Evolutionary conservation across 305 asterid species (phyloP).

Genomic region (Striga hermonthica): DNA sequence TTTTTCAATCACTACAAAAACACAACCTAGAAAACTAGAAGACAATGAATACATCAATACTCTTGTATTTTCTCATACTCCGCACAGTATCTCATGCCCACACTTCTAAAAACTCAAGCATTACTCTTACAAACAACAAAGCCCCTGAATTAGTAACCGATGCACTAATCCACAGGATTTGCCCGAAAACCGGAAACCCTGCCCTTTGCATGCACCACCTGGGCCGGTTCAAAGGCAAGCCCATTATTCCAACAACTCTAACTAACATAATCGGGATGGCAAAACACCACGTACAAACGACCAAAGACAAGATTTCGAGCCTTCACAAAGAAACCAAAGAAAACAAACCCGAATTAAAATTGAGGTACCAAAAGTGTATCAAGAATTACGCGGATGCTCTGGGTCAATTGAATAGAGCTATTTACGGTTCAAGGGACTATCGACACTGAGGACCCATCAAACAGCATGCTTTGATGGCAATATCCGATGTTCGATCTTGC

Average conservation of each 20-base stretch:
- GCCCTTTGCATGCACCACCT: slow-evolving; percentile 1
- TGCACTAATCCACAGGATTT: slow-evolving; percentile 10
- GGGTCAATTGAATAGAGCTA: not conserved
- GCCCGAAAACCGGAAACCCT: slow-evolving; percentile 13
- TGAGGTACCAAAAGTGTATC: slow-evolving; percentile 3
- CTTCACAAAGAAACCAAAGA: not conserved
- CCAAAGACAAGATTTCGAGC: not conserved
- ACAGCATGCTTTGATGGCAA: not conserved
- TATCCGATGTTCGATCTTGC: not conserved
- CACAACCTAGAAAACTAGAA: too few species aligned
- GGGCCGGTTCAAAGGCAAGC: slow-evolving; percentile 17
- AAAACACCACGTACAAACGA: not conserved
- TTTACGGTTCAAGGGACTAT: not conserved
- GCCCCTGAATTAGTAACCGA: slow-evolving; percentile 4
- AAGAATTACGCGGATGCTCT: not conserved
- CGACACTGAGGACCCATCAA: not conserved
- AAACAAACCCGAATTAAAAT: slow-evolving; percentile 1
- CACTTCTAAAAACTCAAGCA: too few species aligned
- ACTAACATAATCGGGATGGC: slow-evolving; percentile 6
- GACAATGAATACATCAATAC: too few species aligned
- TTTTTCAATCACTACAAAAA: too few species aligned
- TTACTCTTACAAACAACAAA: not conserved
- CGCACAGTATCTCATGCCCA: too few species aligned
- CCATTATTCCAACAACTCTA: not conserved
- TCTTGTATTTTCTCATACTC: too few species aligned